phyloP scores from a whole-genome alignment of 305 asterid species.

The Fraxinus sp. region DNA sequence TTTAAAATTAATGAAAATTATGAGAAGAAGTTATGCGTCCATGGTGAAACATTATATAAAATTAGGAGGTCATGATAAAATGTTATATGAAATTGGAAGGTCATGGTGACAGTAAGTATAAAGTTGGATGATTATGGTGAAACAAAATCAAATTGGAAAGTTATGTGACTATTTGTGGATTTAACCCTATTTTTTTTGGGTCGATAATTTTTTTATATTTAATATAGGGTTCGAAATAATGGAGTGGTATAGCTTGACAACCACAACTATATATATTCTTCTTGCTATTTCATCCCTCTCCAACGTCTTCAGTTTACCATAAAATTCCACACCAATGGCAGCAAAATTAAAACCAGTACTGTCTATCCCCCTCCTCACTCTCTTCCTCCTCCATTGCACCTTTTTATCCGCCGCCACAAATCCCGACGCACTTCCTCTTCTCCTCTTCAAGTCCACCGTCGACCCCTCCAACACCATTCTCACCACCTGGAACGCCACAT shows the following conservation, averaged over 20 bases:
- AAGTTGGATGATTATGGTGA: too few relatives aligned
- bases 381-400: conserved; percentile 25
- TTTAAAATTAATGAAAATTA: too few relatives aligned
- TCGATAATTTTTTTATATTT: too few relatives aligned
- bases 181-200: too few relatives aligned
- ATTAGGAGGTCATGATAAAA: too few relatives aligned
- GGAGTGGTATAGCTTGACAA: background rate
- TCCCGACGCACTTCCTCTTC: conserved; percentile 60
- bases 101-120: too few relatives aligned
- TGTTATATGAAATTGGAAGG: too few relatives aligned
- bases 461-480: conserved; percentile 49
- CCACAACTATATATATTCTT: background rate
- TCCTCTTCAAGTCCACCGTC: conserved; percentile 54
- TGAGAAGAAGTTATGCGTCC: too few relatives aligned
- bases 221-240: too few relatives aligned
- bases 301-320: conserved; percentile 5
- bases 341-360: conserved; percentile 7
- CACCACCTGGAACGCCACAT: conserved; percentile 53
- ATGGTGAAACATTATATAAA: too few relatives aligned
- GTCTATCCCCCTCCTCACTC: conserved; percentile 20
- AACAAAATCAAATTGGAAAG: too few relatives aligned
- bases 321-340: conserved; percentile 37
- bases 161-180: too few relatives aligned
- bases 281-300: background rate
- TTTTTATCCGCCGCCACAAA: conserved; percentile 32